Evolutionary conservation across 73 alveolate species (phyloP).

Genomic region (Breviolum minutum): DNA sequence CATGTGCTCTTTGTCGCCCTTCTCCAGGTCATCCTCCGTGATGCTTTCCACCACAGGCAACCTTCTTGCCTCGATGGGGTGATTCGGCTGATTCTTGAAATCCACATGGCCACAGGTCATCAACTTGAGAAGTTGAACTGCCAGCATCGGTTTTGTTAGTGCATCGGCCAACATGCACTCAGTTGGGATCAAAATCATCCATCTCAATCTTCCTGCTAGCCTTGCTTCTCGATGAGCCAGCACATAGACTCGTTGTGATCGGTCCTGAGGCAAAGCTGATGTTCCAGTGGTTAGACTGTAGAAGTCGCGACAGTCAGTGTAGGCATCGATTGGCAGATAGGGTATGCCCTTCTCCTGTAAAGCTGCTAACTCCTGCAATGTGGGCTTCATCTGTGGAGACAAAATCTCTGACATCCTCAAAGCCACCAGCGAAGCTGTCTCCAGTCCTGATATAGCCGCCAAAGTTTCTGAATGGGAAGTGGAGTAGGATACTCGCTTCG

Average conservation of each 20-base stretch:
- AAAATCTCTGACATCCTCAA: neutral
- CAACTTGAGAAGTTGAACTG: neutral
- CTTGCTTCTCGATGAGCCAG: too few relatives aligned
- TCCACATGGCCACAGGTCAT: neutral
- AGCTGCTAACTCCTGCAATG: neutral
- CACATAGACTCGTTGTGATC: too few relatives aligned
- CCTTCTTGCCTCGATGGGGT: neutral
- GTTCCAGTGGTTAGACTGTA: neutral
- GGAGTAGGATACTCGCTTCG: neutral
- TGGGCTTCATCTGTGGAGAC: neutral
- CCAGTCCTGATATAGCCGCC: neutral
- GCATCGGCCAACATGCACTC: too few relatives aligned
- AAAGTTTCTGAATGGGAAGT: neutral
- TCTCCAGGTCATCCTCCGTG: neutral
- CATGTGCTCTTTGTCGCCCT: neutral
- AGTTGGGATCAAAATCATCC: too few relatives aligned
- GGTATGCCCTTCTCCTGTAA: neutral
- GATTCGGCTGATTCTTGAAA: neutral
- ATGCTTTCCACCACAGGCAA: neutral
- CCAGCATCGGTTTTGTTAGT: too few relatives aligned
- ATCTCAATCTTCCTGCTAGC: too few relatives aligned
- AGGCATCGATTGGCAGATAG: slow-evolving; percentile 6
- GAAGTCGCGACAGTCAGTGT: neutral
- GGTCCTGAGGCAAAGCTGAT: too few relatives aligned
- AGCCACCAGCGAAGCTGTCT: neutral